A percentile compares a stretch with the other conserved stretches of the same genome.
Conservation (phyloP, 805 yeast genomes). For the Vanderwaltozyma tropicalis region DNA sequence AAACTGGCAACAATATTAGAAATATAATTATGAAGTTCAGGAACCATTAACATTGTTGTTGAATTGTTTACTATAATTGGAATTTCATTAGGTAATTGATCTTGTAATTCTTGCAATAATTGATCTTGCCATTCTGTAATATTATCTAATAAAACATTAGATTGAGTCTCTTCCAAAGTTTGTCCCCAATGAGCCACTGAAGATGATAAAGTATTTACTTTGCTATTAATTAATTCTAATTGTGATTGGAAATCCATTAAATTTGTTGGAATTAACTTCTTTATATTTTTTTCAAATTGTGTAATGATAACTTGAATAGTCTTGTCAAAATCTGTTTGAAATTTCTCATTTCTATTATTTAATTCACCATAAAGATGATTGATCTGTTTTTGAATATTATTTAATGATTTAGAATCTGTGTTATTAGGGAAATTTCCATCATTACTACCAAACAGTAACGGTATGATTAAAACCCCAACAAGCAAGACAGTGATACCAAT, state of each 20-base stretch:
- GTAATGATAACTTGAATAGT: conserved; percentile 21
- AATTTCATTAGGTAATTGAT: conserved; percentile 21
- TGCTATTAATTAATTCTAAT: conserved; percentile 13
- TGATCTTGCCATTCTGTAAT: conserved; percentile 17
- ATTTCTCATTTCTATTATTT: conserved; percentile 15
- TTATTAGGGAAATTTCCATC: neutral
- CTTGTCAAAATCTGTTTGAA: conserved; percentile 21
- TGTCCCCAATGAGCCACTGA: conserved; percentile 4
- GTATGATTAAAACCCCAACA: neutral
- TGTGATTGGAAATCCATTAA: conserved; percentile 16
- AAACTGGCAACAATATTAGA: conserved; percentile 11
- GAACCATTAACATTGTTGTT: conserved; percentile 20
- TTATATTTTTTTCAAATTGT: conserved; percentile 26
- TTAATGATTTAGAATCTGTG: conserved; percentile 4
- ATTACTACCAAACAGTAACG: neutral
- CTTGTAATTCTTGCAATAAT: conserved; percentile 12
- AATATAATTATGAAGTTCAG: conserved; percentile 23
- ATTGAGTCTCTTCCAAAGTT: neutral
- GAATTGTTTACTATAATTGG: conserved; percentile 22
- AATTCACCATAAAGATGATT: conserved; percentile 23
- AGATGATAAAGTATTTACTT: conserved; percentile 12
- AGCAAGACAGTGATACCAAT: neutral
- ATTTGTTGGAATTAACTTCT: conserved; percentile 21
- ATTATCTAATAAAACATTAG: conserved; percentile 11
- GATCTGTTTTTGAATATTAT: conserved; percentile 18